phyloP scores from a whole-genome alignment of 2,329 filamentous ascomycete species.

The Aspergillus sergii region DNA sequence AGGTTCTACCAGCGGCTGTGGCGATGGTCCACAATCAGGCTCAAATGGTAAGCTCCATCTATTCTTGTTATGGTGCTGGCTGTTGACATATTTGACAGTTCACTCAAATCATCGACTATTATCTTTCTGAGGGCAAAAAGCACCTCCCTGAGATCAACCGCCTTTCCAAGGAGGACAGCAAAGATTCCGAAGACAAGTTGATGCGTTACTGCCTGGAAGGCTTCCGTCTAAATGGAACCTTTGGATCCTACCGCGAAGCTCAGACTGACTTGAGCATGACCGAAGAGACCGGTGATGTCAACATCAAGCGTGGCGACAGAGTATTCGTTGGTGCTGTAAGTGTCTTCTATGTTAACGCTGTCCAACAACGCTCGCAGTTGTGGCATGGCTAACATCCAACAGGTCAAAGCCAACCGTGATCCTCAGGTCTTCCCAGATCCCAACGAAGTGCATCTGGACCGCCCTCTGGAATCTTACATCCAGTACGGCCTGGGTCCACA shows the following conservation, averaged over 20 bases:
- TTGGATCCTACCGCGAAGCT: slow-evolving; percentile 63
- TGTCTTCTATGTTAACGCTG: background rate
- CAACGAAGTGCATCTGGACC: slow-evolving; percentile 61
- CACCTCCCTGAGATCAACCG: slow-evolving; percentile 64
- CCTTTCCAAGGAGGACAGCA: slow-evolving; percentile 58
- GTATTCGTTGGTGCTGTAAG: slow-evolving; percentile 66
- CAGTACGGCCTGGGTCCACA: slow-evolving; percentile 66
- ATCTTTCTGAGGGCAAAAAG: slow-evolving; percentile 60
- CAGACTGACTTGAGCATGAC: slow-evolving; percentile 52
- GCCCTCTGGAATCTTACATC: slow-evolving; percentile 66
- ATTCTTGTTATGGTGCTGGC: slow-evolving; percentile 19
- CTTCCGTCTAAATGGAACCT: slow-evolving; percentile 67
- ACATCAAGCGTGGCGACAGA: slow-evolving; percentile 59
- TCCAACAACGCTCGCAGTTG: background rate
- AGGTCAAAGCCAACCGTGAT: slow-evolving; percentile 58
- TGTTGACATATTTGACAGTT: slow-evolving; percentile 52
- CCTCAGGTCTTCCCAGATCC: slow-evolving; percentile 63
- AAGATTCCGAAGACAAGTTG: slow-evolving; percentile 64
- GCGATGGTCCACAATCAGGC: slow-evolving; percentile 72
- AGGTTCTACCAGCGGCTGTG: slow-evolving; percentile 68
- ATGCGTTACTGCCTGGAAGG: slow-evolving; percentile 73
- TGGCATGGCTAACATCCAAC: slow-evolving; percentile 1
- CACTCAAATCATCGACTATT: slow-evolving; percentile 73
- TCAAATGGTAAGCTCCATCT: slow-evolving; percentile 56
- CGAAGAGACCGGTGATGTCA: slow-evolving; percentile 53